These are phyloP conservation scores for Umbelopsis vinacea DNA, from an alignment of 192 early-diverging fungal genomes.

Conservation along the genomic window DNA sequence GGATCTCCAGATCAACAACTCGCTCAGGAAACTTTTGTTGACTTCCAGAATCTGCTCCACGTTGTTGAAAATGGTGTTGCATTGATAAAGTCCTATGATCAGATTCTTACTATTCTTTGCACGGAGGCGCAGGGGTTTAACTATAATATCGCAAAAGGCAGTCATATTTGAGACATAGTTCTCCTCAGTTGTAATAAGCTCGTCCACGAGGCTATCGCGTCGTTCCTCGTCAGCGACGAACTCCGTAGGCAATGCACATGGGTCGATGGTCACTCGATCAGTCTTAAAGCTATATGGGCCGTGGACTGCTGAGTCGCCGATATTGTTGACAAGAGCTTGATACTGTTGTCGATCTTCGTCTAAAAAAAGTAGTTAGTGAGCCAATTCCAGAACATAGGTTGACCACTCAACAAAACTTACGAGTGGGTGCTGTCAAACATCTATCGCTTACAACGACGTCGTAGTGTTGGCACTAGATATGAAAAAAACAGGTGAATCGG, in stretches of 20 bases:
- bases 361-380: background rate
- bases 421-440: background rate
- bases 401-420: background rate
- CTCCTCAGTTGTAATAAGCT: constrained; percentile 61
- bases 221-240: constrained; percentile 34
- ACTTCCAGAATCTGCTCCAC: constrained; percentile 60
- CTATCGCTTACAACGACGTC: constrained; percentile 1
- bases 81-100: constrained; percentile 57
- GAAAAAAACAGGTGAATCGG: background rate
- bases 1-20: constrained; percentile 43
- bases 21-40: constrained; percentile 55
- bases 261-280: constrained; percentile 13
- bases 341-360: constrained; percentile 3
- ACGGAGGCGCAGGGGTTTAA: constrained; percentile 54
- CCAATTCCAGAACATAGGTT: background rate
- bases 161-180: constrained; percentile 62
- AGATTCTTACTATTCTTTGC: constrained; percentile 47
- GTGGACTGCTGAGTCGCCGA: background rate
- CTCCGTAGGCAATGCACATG: background rate
- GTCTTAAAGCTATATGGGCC: constrained; percentile 8
- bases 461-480: background rate
- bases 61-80: constrained; percentile 63
- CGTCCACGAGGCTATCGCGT: constrained; percentile 54
- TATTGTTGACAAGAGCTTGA: background rate
- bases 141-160: constrained; percentile 53